Conservation (phyloP, 306 rosid genomes). For the Parietaria judaica region DNA sequence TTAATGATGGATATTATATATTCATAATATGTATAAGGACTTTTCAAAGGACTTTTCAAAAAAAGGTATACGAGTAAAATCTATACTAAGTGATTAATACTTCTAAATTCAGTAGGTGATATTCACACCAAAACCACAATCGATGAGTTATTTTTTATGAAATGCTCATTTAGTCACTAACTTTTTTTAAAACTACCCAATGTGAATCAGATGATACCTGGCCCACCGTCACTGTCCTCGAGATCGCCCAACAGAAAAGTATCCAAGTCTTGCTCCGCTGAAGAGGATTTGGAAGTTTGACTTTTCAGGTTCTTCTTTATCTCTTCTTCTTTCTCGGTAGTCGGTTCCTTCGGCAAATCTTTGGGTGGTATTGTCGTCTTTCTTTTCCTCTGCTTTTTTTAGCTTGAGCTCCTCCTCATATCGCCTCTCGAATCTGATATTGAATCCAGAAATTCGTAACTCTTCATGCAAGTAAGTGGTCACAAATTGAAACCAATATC, state of each 20-base stretch:
- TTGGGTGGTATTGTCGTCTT: constrained; percentile 37
- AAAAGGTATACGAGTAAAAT: too few relatives aligned
- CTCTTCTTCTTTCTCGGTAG: constrained; percentile 41
- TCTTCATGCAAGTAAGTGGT: not conserved
- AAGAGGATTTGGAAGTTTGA: constrained; percentile 54
- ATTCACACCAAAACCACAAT: too few relatives aligned
- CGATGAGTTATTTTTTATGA: too few relatives aligned
- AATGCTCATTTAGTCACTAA: too few relatives aligned
- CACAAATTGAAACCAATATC: too few relatives aligned
- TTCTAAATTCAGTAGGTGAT: too few relatives aligned
- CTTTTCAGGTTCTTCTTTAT: constrained; percentile 37
- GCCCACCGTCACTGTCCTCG: constrained; percentile 87
- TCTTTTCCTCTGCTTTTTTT: constrained; percentile 39
- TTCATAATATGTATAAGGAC: too few relatives aligned
- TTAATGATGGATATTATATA: too few relatives aligned
- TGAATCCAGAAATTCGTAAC: constrained; percentile 4
- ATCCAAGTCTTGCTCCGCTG: constrained; percentile 83
- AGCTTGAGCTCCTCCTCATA: constrained; percentile 77
- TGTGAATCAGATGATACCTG: constrained; percentile 42
- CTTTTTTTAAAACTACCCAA: too few relatives aligned
- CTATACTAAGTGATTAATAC: too few relatives aligned
- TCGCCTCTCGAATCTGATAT: constrained; percentile 66
- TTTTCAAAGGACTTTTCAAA: too few relatives aligned
- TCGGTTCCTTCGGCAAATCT: constrained; percentile 42
- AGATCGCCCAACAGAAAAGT: constrained; percentile 92